phyloP scores from a whole-genome alignment of 176 grass and related monocot genomes.

The Hordeum marinum region DNA sequence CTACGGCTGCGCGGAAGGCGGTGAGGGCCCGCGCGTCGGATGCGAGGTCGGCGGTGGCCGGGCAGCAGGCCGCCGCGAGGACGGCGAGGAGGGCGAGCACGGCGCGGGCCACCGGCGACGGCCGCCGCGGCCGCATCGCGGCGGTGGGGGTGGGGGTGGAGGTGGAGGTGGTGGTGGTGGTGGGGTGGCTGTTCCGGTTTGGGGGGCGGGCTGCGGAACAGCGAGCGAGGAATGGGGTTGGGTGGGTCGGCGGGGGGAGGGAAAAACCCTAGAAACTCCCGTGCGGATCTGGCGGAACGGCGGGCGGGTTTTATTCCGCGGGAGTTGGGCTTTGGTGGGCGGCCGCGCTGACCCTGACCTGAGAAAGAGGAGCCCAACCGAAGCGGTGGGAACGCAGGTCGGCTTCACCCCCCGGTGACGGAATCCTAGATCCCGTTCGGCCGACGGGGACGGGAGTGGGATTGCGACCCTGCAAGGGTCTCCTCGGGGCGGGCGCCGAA shows the following conservation, averaged over 20 bases:
- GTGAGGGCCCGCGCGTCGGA: conserved; percentile 40
- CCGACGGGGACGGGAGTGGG: not conserved
- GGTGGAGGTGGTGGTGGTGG: not conserved
- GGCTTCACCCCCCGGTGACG: too few species aligned
- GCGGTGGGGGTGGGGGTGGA: not conserved
- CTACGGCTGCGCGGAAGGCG: conserved; percentile 56
- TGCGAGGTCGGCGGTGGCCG: conserved; percentile 20
- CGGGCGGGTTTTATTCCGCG: not conserved
- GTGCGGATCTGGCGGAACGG: conserved; percentile 20
- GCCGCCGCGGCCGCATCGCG: conserved; percentile 31
- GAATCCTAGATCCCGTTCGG: not conserved
- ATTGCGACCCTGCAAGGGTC: not conserved
- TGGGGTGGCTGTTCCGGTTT: not conserved
- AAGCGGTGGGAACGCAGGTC: not conserved
- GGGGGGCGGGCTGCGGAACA: not conserved
- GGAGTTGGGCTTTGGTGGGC: not conserved
- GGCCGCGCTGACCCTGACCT: not conserved
- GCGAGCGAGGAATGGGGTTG: not conserved
- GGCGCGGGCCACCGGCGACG: too few species aligned
- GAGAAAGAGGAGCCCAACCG: not conserved
- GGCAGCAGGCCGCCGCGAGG: not conserved
- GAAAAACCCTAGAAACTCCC: conserved; percentile 55
- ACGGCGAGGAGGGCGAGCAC: not conserved
- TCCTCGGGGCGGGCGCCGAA: not conserved
- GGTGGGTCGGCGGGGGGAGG: not conserved